Evolutionary conservation across 768 basidiomycete genomes (phyloP), one percentile per base, ranked within the genome.

Genomic region (Tricholoma bakamatsutake): DNA sequence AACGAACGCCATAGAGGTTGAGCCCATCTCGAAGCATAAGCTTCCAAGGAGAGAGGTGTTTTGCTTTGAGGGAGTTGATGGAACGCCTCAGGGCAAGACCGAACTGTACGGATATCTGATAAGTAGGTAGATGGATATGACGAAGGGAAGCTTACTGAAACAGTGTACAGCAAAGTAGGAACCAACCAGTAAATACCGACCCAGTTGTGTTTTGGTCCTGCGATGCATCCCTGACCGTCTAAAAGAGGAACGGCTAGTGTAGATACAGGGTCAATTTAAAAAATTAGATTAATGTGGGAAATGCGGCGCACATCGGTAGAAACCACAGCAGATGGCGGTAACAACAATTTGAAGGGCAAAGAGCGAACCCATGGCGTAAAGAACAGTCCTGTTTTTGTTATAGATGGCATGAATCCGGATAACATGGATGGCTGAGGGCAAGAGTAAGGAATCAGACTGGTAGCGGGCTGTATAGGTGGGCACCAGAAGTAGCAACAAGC

Each of bases 1-100:
- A 8, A 73, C 81, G 58, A 68, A 83, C 85, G 55, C 81, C 88
- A 64, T 92, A 93, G 57, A 93, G 82, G 71, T 92, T 92, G 61
- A 93, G 81, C 13, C 89, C 88, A 66, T 93, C 90, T 57, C 91
- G 88, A 58, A 93, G 87, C 89, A 92, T 92, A 61, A 93, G 77
- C 65, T 91, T 90, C 90, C 90, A 93, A 30, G 78, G 75, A 53
- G 74, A 77, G 53, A 90, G 69, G 1, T 72, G 79, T 62, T 87
- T 90, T 30, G 73, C 64, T 54, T 77, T 56, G 59, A 84, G 80
- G 2, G 85, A 87, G 50, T 72, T 66, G 59, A 84, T 61, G 21
- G 85, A 87, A 50, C 85, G 83, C 46, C 66, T 68, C 49, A 87
- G 66, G 2, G 87, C 86, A 27, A 89, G 79, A 35, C 62, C 75